Conservation (phyloP, 1,139 yeast genomes). For the Groenewaldozyma sp. region DNA sequence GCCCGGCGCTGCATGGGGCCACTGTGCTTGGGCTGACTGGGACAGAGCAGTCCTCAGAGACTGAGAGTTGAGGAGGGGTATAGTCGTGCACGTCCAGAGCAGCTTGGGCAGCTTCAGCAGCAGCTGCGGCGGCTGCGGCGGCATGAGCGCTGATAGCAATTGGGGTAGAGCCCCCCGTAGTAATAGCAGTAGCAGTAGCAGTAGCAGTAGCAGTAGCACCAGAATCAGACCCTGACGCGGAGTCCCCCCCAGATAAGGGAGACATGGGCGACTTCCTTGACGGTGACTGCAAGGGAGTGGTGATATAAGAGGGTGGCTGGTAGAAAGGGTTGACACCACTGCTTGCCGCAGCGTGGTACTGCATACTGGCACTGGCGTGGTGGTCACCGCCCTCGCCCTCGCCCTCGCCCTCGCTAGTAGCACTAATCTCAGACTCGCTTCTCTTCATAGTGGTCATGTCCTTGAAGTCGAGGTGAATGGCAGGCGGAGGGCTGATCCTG, state of each 20-base stretch:
- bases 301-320: slow-evolving; percentile 27
- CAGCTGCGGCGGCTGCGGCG: slow-evolving; percentile 3
- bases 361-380: neutral
- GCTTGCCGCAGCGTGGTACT: neutral
- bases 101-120: slow-evolving; percentile 14
- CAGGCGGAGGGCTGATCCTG: slow-evolving; percentile 9
- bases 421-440: slow-evolving; percentile 3
- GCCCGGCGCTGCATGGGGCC: slow-evolving; percentile 1
- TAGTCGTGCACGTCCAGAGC: slow-evolving; percentile 14
- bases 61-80: slow-evolving; percentile 11
- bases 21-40: neutral
- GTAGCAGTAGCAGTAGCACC: neutral
- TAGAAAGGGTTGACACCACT: slow-evolving; percentile 29
- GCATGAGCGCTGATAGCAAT: neutral
- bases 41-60: neutral
- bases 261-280: slow-evolving; percentile 3
- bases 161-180: neutral
- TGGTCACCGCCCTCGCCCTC: slow-evolving; percentile 3
- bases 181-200: neutral
- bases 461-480: slow-evolving; percentile 16
- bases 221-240: neutral
- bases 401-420: slow-evolving; percentile 7
- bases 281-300: slow-evolving; percentile 6
- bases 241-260: neutral
- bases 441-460: slow-evolving; percentile 4